Conservation (phyloP, 1,284 basidiomycete genomes). For the Malassezia cuniculi region DNA sequence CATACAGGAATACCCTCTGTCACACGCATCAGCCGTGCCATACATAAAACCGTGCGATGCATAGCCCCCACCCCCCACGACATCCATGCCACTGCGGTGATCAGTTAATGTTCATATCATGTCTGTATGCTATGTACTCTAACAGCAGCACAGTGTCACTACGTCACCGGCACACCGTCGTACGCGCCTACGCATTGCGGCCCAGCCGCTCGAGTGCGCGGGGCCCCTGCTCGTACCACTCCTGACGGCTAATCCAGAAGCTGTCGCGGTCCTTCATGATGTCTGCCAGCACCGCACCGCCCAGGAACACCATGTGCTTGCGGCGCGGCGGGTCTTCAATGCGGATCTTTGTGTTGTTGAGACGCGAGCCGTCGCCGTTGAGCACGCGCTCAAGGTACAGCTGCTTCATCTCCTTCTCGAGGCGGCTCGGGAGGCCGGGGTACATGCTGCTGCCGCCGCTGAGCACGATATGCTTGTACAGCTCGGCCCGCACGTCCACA, state of each 20-base stretch:
- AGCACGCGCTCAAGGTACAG: slow-evolving; percentile 82
- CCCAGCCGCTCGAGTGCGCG: slow-evolving; percentile 36
- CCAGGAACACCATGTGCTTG: slow-evolving; percentile 98
- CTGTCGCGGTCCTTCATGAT: slow-evolving; percentile 92
- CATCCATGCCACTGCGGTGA: too few species aligned
- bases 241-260: slow-evolving; percentile 56
- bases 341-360: slow-evolving; percentile 98
- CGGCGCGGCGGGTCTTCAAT: slow-evolving; percentile 95
- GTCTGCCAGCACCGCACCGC: slow-evolving; percentile 68
- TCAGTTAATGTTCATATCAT: too few species aligned
- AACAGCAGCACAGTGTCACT: too few species aligned
- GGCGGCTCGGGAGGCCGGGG: slow-evolving; percentile 82
- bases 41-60: too few species aligned
- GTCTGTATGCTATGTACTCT: too few species aligned
- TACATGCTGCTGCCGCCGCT: slow-evolving; percentile 93
- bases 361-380: slow-evolving; percentile 64
- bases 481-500: slow-evolving; percentile 73
- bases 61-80: too few species aligned
- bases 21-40: too few species aligned
- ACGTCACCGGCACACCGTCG: too few species aligned
- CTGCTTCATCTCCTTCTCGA: slow-evolving; percentile 99
- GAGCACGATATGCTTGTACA: slow-evolving; percentile 96
- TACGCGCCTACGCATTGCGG: slow-evolving; percentile 23
- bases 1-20: too few species aligned
- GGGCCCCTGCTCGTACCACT: slow-evolving; percentile 44